Evolutionary conservation across 192 early-diverging fungal species (phyloP), one percentile per base, ranked within the genome.

Genomic region (Podila epicladia): DNA sequence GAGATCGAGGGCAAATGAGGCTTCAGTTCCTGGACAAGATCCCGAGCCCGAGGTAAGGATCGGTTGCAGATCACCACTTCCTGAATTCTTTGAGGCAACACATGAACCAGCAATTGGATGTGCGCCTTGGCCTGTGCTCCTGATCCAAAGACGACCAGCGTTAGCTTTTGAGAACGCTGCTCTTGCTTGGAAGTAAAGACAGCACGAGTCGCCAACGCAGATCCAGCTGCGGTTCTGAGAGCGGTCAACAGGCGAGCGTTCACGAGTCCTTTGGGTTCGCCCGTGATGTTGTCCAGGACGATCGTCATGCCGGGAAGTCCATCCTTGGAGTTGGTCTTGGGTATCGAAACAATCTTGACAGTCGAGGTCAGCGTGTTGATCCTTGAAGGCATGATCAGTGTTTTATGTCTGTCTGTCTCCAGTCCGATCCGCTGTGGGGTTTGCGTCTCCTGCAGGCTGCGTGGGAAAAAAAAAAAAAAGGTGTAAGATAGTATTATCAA

Each of bases 371-470:
- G 73, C 9, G 72, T 64, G 57, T 86, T 60, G 41, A 88, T 74
- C 17, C 87, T 75, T 19, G 85, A 82, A 9, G 87, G 87, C 87
- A 88, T 88, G 78, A 84, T 82, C 5, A 88, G 64, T 3, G 85
- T 83, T 13, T 70, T 38, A 64, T 87, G 85, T 19, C 31, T 53
- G 1, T 72, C 63, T 1, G 85, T 88, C 9, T 74, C 26, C 29
- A 88, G 61, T 2, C 74, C 75, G 6, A 68, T 74, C 45, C 87
- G 72, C 38, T 83, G 75, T 31, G 87, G 87, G 4, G 85, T 73
- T 62, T 88, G 87, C 12, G 80, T 85, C 29, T 67, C 37, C 22
- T 55, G 53, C 24, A 55, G 53, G 53, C 53, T 45, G 41, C 41
- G 41, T 45, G 41, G 41, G 41, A 45, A 15, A 45, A 45, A 17